Evolutionary conservation across 1,284 basidiomycete genomes (phyloP), one percentile per base, ranked within the genome.

Genomic region (Boletus putidus): DNA sequence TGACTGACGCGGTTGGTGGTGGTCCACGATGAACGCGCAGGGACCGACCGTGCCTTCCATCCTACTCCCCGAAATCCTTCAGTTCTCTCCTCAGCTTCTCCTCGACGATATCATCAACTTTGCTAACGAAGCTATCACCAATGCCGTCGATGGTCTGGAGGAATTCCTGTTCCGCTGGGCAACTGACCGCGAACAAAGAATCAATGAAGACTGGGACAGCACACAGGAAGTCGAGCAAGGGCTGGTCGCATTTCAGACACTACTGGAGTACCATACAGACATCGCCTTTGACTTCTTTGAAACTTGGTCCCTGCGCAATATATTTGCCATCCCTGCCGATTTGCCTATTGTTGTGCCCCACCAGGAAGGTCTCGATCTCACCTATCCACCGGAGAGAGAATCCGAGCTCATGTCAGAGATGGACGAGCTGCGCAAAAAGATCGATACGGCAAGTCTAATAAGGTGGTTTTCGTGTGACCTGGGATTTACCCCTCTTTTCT

Each of bases 231-330:
- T 88, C 33, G 88, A 88, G 62, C 85, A 87, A 69, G 88, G 88
- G 7, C 74, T 91, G 2, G 87, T 90, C 47, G 81, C 88, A 35
- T 91, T 91, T 65, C 87, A 89, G 67, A 91, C 89, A 0, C 77
- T 91, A 40, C 78, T 91, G 25, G 88, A 91, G 66, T 83, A 85
- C 53, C 89, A 91, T 63, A 88, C 87, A 44, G 89, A 91, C 67
- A 80, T 90, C 51, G 89, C 89, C 3, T 89, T 91, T 61, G 89
- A 91, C 70, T 88, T 88, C 70, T 88, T 91, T 65, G 89, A 91
- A 73, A 84, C 84, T 1, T 91, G 89, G 89, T 85, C 83, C 12
- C 69, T 90, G 67, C 78, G 89, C 35, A 91, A 91, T 69, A 89
- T 91, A 60, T 91, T 91, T 68, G 80, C 83, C 45, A 78, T 91